A percentile compares a stretch with the other conserved stretches of the same genome.
Conservation (phyloP, 352 stramenopile genomes). For the Aphanomyces stellatus region DNA sequence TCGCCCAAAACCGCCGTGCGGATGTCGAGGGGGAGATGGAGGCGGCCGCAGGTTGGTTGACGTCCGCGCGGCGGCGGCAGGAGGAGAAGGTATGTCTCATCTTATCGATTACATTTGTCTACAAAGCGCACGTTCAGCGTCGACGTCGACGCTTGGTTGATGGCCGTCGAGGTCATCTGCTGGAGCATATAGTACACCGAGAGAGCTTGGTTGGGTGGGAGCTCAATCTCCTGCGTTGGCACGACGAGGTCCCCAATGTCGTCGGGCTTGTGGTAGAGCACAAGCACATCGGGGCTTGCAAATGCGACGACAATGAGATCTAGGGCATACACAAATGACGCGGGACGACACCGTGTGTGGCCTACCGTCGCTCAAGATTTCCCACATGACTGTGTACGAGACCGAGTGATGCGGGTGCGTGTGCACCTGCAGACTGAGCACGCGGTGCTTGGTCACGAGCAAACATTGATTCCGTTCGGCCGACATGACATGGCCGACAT, state of each 20-base stretch:
- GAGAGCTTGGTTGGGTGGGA: constrained; percentile 65
- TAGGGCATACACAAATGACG: constrained; percentile 40
- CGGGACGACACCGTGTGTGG: constrained; percentile 28
- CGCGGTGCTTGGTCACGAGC: constrained; percentile 73
- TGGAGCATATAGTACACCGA: constrained; percentile 82
- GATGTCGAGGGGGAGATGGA: too few species aligned
- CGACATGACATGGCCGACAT: constrained; percentile 58
- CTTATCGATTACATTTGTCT: not conserved
- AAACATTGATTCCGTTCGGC: constrained; percentile 77
- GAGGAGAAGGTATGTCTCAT: not conserved
- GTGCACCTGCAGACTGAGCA: constrained; percentile 71
- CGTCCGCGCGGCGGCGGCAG: too few species aligned
- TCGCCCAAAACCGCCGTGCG: too few species aligned
- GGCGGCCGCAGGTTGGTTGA: too few species aligned
- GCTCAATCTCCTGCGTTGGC: constrained; percentile 58
- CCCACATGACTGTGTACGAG: constrained; percentile 65
- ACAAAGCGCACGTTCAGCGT: constrained; percentile 1
- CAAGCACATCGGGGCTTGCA: constrained; percentile 1
- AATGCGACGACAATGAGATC: constrained; percentile 14
- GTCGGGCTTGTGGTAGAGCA: constrained; percentile 10
- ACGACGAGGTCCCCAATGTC: constrained; percentile 42
- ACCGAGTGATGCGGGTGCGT: constrained; percentile 31
- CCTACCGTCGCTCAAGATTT: constrained; percentile 40
- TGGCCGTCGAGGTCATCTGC: constrained; percentile 27
- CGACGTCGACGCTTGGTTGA: not conserved